These are phyloP conservation scores for Stereocaulon alpinum DNA, from an alignment of 495 filamentous ascomycete species.

Conservation along the genomic window DNA sequence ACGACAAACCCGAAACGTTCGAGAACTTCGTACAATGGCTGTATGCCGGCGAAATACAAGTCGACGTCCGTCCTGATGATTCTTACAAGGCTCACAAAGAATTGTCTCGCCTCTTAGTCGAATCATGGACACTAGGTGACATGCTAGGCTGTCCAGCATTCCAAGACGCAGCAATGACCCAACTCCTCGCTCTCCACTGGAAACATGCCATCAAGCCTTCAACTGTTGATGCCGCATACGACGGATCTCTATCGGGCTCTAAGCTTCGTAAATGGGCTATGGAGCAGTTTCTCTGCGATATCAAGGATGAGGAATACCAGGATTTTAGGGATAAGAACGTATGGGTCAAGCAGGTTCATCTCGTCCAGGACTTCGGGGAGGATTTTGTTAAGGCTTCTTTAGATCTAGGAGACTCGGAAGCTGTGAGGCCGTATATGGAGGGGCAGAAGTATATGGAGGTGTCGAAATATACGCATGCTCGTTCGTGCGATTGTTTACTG, in stretches of 20 bases:
- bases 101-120: not conserved
- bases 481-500: no score
- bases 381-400: no score
- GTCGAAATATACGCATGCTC: no score
- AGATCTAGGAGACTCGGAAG: no score
- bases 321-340: not conserved
- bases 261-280: not conserved
- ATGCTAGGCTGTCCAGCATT: not conserved
- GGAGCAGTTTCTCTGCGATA: not conserved
- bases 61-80: not conserved
- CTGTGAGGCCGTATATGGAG: no score
- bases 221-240: not conserved
- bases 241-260: not conserved
- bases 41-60: not conserved
- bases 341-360: not conserved
- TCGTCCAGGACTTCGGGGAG: not conserved
- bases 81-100: not conserved
- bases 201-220: not conserved
- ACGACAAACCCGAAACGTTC: not conserved
- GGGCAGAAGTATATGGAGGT: no score
- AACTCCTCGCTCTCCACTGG: not conserved
- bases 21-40: not conserved
- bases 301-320: no score
- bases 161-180: not conserved
- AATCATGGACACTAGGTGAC: not conserved